Percentiles rank a stretch among this genome's conserved stretches.
Conservation (phyloP, 176 grass and related monocot genomes). For the Hyparrhenia diplandra region DNA sequence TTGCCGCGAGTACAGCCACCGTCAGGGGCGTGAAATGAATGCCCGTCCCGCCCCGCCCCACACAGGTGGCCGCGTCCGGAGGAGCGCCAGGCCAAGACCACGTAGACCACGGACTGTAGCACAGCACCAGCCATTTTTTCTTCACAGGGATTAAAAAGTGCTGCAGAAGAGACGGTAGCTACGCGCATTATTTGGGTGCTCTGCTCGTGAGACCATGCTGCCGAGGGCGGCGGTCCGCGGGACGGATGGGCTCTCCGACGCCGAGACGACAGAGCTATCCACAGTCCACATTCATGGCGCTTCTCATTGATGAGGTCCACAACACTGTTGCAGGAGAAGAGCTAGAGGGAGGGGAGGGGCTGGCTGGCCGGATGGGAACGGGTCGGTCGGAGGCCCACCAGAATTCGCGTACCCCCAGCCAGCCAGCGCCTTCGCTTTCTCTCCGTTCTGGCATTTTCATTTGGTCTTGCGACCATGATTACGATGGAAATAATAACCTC, state of each 20-base stretch:
- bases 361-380: background rate
- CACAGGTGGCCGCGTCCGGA: conserved; percentile 16
- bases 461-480: background rate
- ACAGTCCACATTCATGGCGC: conserved; percentile 6
- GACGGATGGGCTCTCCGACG: background rate
- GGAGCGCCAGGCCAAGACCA: background rate
- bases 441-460: background rate
- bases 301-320: background rate
- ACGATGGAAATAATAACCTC: background rate
- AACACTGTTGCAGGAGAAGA: background rate
- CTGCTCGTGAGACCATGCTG: background rate
- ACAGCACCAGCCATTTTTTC: no score
- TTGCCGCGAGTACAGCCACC: background rate
- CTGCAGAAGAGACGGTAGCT: no score
- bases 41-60: no score
- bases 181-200: no score
- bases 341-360: background rate
- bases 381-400: background rate
- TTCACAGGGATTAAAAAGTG: no score
- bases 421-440: background rate
- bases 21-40: conserved; percentile 8
- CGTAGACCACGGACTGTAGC: no score
- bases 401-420: background rate
- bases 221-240: background rate
- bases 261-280: background rate